Percentiles rank a stretch among this genome's conserved stretches.
Conservation (phyloP, 2,329 filamentous ascomycete species). For the Sarocladium kiliense region DNA sequence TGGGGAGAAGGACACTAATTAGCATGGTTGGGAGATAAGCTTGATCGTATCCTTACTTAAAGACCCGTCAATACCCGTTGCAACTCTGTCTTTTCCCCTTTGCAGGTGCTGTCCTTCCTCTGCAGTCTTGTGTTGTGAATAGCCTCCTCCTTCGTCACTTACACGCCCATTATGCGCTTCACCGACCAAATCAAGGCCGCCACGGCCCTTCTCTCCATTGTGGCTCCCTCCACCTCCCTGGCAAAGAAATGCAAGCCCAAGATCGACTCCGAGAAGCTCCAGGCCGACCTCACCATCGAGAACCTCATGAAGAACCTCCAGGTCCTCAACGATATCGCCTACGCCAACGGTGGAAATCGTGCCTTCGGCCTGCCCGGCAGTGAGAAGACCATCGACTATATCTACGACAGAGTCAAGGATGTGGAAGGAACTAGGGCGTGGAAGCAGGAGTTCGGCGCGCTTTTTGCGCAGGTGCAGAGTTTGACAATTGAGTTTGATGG, state of each 20-base stretch:
- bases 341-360: constrained; percentile 44
- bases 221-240: neutral
- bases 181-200: constrained; percentile 3
- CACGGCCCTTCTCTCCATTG: neutral
- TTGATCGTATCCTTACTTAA: neutral
- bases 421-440: constrained; percentile 31
- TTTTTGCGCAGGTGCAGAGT: constrained; percentile 36
- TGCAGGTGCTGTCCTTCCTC: neutral
- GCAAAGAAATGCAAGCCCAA: constrained; percentile 12
- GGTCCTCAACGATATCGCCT: constrained; percentile 41
- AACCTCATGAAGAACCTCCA: constrained; percentile 41
- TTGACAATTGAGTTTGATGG: constrained; percentile 25
- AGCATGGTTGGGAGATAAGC: neutral
- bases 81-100: neutral
- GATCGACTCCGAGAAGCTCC: constrained; percentile 31
- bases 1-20: neutral
- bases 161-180: constrained; percentile 1
- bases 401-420: constrained; percentile 39
- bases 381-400: constrained; percentile 43
- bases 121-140: neutral
- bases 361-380: constrained; percentile 48
- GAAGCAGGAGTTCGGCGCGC: constrained; percentile 43
- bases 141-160: neutral
- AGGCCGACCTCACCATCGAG: constrained; percentile 31
- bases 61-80: neutral